Base-by-base conservation (phyloP, 345 rosid genomes). In the Xanthoceras sorbifolium region DNA sequence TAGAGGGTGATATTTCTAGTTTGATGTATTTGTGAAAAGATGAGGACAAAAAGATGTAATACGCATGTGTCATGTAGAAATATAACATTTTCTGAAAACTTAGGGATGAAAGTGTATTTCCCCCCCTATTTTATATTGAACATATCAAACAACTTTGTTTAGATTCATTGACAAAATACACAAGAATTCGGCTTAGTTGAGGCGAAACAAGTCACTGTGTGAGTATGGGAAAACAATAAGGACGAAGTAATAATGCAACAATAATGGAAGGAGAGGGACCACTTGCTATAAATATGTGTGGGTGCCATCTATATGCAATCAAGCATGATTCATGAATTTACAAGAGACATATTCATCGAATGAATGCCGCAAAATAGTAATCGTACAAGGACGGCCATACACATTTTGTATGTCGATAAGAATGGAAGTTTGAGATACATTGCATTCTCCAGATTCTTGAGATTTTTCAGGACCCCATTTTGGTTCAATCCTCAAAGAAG, bases 241-340 rank as follows among this genome's bases (percentile, higher is more conserved):
- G 67, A 22, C 61, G 63, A 69, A 76, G 31, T 48, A 23, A 71
- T 72, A 69, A 71, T 42, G 22, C 52, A 64, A 29, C n/a, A 63
- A 62, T 40, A 61, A 36, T 36, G 69, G 57, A 32, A 74, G 73
- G 74, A 67, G 46, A 52, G 76, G 82, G 76, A 50, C 79, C 81
- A 7, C 42, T 29, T 50, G 40, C 29, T 57, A 67, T 52, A 74
- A 55, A 62, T 68, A 32, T 62, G 82, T 65, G 46, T 2, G 57
- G 78, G 76, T 71, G 83, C 77, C 79, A 54, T 78, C 80, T 74
- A 72, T 78, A 80, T 66, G 36, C 80, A 64, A 29, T 64, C 40
- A 66, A 34, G 34, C n/a, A 34, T 40, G 38, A 48, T n/a, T n/a
- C n/a, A 25, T 28, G 18, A 42, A 42, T 61, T 61, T 73, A 61